Evolutionary conservation across 176 grass and related monocot species (phyloP), one percentile per base, ranked within the genome.

Genomic region (Areca catechu): DNA sequence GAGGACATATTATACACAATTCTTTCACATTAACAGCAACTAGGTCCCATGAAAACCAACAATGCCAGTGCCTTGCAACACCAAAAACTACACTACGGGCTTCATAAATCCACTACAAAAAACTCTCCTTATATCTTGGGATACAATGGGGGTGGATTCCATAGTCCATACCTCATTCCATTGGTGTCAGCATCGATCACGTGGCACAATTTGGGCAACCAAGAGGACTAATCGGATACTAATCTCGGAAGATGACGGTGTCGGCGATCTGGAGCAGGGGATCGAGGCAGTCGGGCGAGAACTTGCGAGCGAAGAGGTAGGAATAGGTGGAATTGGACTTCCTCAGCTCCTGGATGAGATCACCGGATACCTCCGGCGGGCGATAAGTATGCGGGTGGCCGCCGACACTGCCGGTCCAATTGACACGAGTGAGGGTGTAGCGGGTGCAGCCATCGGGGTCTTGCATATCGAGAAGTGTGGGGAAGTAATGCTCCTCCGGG

Each of bases 401-500:
- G 0, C 30, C 69, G 57, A 88, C 50, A 0, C 75, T 75, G 27
- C 77, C 86, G 0, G 92, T 97, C 92, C 92, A 97, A 65, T 97
- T 97, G 18, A 97, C 92, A 24, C 83, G 80, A 0, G 92, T 97
- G 5, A 97, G 83, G 0, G 92, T 91, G 71, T 88, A 97, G 20
- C 77, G 77, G n/a, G 77, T 80, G 68, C 78, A 85, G 0, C 92
- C 87, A 0, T 62, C 64, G 1, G 92, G 83, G 68, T 97, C 92
- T 83, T 82, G 80, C 92, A 97, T 88, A 34, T 88, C 86, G 22
- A 97, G 82, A 69, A 97, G 77, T 49, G 83, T 91, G 0, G 92
- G 92, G 69, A 97, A 97, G 80, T 97, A 97, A 50, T 97, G 92
- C 72, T 97, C 92, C 80, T 97, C 92, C 16, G 92, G 92, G 78